A percentile compares a stretch with the other conserved stretches of the same genome.
Evolutionary conservation across 352 stramenopile species (phyloP).

Genomic region (Chrysophaeum taylorii): DNA sequence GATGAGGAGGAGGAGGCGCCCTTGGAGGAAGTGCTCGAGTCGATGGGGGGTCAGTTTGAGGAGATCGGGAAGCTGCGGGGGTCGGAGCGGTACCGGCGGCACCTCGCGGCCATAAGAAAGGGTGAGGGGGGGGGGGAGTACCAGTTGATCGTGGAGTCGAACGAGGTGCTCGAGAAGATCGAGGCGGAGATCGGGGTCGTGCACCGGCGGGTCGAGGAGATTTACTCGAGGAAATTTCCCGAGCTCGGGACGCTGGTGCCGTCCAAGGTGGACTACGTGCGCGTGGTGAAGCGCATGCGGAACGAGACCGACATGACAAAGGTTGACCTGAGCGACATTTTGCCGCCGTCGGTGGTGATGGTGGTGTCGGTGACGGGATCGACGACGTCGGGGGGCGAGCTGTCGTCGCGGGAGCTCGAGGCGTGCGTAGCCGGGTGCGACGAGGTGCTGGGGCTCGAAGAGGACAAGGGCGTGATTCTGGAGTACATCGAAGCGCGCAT

Average conservation of each 20-base stretch:
- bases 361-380: slow-evolving; percentile 79
- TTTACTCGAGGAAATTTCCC: slow-evolving; percentile 82
- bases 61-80: not conserved
- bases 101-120: not conserved
- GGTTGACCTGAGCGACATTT: slow-evolving; percentile 65
- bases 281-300: slow-evolving; percentile 71
- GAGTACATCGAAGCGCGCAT: slow-evolving; percentile 81
- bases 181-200: slow-evolving; percentile 79
- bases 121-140: slow-evolving; percentile 35
- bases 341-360: slow-evolving; percentile 75
- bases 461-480: slow-evolving; percentile 72
- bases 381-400: slow-evolving; percentile 62
- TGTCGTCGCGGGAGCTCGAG: slow-evolving; percentile 46
- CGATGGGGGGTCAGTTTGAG: not conserved
- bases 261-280: slow-evolving; percentile 75
- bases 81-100: not conserved
- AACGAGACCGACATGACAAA: slow-evolving; percentile 87
- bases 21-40: not conserved
- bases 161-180: slow-evolving; percentile 68
- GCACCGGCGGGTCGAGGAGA: slow-evolving; percentile 73
- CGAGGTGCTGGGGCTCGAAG: slow-evolving; percentile 63
- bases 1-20: not conserved
- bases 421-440: slow-evolving; percentile 60
- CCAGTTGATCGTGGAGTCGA: slow-evolving; percentile 44
- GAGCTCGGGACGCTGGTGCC: slow-evolving; percentile 81